These are phyloP conservation scores for Rhodosporidiobolus sp. DNA, from an alignment of 768 basidiomycete genomes.

Conservation along the genomic window DNA sequence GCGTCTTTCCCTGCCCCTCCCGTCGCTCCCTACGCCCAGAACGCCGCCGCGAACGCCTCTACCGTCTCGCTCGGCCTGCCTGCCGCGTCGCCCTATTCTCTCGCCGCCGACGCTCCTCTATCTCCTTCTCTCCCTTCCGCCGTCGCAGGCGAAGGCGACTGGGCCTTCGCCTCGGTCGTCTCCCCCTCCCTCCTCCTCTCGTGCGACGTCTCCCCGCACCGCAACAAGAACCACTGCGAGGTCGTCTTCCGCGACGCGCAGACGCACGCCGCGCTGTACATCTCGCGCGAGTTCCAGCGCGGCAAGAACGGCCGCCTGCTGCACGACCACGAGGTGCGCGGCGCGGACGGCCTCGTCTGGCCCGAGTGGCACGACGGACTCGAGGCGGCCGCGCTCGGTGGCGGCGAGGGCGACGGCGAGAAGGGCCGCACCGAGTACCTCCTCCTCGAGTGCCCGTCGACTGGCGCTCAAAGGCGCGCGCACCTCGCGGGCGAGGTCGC, in stretches of 20 bases:
- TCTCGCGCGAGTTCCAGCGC: slow-evolving; percentile 10
- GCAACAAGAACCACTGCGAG: not conserved
- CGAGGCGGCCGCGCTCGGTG: not conserved
- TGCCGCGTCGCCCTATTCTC: not conserved
- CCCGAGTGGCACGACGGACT: slow-evolving; percentile 8
- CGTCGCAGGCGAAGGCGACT: slow-evolving; percentile 3
- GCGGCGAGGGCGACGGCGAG: not conserved
- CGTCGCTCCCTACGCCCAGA: not conserved
- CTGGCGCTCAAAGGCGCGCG: not conserved
- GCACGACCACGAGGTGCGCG: not conserved
- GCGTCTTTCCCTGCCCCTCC: not conserved
- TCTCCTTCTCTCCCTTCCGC: not conserved
- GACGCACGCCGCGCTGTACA: not conserved
- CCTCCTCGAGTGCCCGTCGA: slow-evolving; percentile 2
- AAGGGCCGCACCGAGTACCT: slow-evolving; percentile 1
- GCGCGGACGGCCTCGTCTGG: not conserved
- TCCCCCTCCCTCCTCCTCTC: slow-evolving; percentile 8
- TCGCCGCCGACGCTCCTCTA: not conserved
- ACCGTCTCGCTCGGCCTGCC: slow-evolving; percentile 4
- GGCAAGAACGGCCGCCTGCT: not conserved
- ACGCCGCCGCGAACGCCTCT: not conserved
- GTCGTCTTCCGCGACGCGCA: slow-evolving; percentile 9
- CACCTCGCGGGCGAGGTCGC: not conserved
- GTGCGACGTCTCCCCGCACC: not conserved
- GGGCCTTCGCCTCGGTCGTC: not conserved